Evolutionary conservation across 129 eudicot species (phyloP).

Genomic region (Tagetes patula): DNA sequence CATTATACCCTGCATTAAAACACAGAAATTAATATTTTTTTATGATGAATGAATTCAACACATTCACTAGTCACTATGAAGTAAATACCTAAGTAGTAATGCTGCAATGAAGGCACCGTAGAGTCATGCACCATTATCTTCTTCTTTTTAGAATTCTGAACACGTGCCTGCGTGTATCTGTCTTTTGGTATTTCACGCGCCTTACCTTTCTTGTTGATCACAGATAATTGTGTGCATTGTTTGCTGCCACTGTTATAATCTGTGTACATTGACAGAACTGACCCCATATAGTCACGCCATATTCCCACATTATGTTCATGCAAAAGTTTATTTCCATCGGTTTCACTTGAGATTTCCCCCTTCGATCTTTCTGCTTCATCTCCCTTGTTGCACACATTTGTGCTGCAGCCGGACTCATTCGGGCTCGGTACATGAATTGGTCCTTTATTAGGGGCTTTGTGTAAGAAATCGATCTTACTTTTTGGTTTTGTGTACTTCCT

Average conservation of each 20-base stretch:
- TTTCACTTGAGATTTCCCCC: constrained; percentile 27
- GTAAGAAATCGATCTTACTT: constrained; percentile 55
- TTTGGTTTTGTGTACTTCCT: constrained; percentile 44
- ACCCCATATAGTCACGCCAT: not conserved
- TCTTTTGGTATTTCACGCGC: constrained; percentile 1
- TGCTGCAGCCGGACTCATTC: constrained; percentile 54
- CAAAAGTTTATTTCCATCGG: constrained; percentile 10
- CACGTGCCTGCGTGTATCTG: constrained; percentile 29
- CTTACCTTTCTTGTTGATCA: constrained; percentile 38
- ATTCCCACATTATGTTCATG: constrained; percentile 7
- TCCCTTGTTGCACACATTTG: constrained; percentile 44
- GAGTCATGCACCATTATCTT: constrained; percentile 42
- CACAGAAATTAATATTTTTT: not conserved
- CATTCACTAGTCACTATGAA: constrained; percentile 4
- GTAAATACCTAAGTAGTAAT: constrained; percentile 35
- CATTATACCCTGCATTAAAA: constrained; percentile 45
- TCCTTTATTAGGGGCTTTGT: constrained; percentile 55
- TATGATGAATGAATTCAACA: not conserved
- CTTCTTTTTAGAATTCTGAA: constrained; percentile 35
- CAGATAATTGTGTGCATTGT: constrained; percentile 12
- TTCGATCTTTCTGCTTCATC: constrained; percentile 23
- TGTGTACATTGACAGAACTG: constrained; percentile 14
- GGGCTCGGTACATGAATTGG: constrained; percentile 37
- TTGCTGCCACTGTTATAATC: constrained; percentile 20
- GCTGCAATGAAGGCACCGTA: constrained; percentile 18